A percentile compares a stretch with the other conserved stretches of the same genome.
Evolutionary conservation across 2,329 filamentous ascomycete genomes (phyloP).

Genomic region (Anthostomella pinea): DNA sequence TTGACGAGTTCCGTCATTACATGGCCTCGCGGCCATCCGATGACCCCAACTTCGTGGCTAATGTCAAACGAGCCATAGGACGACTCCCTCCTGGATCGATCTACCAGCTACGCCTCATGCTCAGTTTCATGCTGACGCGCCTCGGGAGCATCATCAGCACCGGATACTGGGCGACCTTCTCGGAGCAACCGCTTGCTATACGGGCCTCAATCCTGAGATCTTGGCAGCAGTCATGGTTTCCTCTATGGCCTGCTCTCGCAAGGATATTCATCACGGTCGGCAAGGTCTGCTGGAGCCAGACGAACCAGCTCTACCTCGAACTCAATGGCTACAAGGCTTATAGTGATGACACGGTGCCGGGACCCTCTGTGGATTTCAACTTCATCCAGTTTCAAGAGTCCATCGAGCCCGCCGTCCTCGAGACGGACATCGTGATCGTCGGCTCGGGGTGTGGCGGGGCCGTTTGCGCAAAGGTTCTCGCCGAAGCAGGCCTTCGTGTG

Average conservation of each 20-base stretch:
- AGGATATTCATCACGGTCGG: conserved; percentile 3
- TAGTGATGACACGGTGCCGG: neutral
- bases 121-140: conserved; percentile 5
- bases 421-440: conserved; percentile 63
- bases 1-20: conserved; percentile 6
- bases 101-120: conserved; percentile 1
- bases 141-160: conserved; percentile 11
- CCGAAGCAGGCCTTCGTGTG: conserved; percentile 63
- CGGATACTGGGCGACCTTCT: conserved; percentile 3
- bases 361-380: conserved; percentile 2
- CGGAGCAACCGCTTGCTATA: conserved; percentile 2
- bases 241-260: conserved; percentile 6
- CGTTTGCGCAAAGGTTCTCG: conserved; percentile 76
- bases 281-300: conserved; percentile 7
- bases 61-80: conserved; percentile 1
- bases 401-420: neutral
- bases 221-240: conserved; percentile 6
- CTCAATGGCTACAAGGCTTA: conserved; percentile 4
- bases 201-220: conserved; percentile 3
- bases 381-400: conserved; percentile 8
- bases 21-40: conserved; percentile 5
- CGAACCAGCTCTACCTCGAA: conserved; percentile 2
- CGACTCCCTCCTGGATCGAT: neutral
- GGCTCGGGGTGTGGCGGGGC: conserved; percentile 85
- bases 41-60: conserved; percentile 2